These are phyloP conservation scores for Pneumocystis canis DNA, from an alignment of 1,139 yeast species.

Conservation along the genomic window DNA sequence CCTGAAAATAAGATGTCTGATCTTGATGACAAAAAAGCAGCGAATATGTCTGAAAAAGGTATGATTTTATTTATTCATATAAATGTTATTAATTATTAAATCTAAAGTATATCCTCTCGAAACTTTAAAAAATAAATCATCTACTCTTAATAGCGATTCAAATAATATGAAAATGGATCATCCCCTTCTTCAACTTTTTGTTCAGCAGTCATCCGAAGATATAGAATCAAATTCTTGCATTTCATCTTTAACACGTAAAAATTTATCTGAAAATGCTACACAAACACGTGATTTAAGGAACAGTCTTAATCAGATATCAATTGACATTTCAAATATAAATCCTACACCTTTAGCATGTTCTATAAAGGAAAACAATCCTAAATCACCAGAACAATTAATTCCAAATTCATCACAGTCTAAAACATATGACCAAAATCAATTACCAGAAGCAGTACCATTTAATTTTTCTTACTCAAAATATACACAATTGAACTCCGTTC, in stretches of 20 bases:
- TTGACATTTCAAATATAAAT: neutral
- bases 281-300: neutral
- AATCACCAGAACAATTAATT: neutral
- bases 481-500: neutral
- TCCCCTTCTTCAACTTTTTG: constrained; percentile 2
- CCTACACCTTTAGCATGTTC: neutral
- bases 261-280: neutral
- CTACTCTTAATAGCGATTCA: neutral
- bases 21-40: neutral
- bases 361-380: neutral
- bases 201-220: neutral
- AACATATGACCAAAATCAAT: neutral
- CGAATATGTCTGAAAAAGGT: neutral
- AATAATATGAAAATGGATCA: neutral
- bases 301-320: neutral
- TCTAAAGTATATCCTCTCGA: neutral
- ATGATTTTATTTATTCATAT: neutral
- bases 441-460: neutral
- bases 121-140: neutral
- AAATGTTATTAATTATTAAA: neutral
- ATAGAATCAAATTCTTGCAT: neutral
- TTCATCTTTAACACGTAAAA: neutral
- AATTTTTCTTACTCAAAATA: neutral
- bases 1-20: neutral
- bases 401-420: neutral